Evolutionary conservation across 2,329 filamentous ascomycete species (phyloP), one percentile per base, ranked within the genome.

Genomic region (Scorias spongiosa): DNA sequence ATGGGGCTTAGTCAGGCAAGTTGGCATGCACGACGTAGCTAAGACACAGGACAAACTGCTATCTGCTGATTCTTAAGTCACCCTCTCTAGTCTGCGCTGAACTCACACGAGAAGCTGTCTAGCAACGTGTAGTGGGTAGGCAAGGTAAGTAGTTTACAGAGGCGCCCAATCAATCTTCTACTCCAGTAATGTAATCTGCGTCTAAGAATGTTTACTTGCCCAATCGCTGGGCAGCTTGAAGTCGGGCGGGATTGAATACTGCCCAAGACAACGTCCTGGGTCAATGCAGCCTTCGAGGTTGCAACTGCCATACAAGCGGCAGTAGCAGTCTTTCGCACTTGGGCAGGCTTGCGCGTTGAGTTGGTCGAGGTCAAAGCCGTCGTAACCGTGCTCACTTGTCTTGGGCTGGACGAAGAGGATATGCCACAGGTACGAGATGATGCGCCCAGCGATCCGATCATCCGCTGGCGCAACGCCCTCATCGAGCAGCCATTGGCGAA

Each of bases 401-500:
- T 54, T 51, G 12, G 32, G 32, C 9, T 36, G 11, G 28, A 68
- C 49, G 48, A 71, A 71, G 17, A 71, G 42, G 39, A 71, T 65
- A 48, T 71, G 68, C 68, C 68, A 71, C 7, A 71, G 38, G 47
- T 71, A 71, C 4, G 66, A 69, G 47, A 71, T 18, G 15, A 71
- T 65, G n/a, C 68, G 56, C 0, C 68, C 59, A 2, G 53, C 46
- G n/a, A 54, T 43, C 18, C 56, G 54, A 43, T 70, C 67, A 51
- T 69, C 66, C 2, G 46, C 45, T 7, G 64, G 66, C 20, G 66
- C 53, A 2, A 42, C 42, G 18, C 49, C 46, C 2, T 46, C 64
- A 52, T 71, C 67, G 7, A 71, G 56, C 29, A 76, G 55, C 73
- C 73, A 76, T 48, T 73, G 66, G 32, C 72, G 61, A 42, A 75